A percentile compares a stretch with the other conserved stretches of the same genome.
phyloP scores from a whole-genome alignment of 495 filamentous ascomycete genomes.

The Lophiostoma macrostomum region DNA sequence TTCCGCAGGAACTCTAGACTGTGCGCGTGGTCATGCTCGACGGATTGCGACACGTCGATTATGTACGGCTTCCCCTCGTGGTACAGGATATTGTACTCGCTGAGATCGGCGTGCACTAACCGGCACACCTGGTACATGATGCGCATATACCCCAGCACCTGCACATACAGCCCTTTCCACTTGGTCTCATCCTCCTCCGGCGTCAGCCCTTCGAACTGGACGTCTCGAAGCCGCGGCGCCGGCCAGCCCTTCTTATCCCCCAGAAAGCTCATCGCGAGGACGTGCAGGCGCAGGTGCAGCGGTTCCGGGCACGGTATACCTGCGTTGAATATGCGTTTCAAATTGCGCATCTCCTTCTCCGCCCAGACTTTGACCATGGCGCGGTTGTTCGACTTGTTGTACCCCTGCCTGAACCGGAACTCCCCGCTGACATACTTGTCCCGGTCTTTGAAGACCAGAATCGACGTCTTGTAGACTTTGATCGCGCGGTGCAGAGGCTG shows the following conservation, averaged over 20 bases:
- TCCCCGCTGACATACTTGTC: conserved; percentile 93
- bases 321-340: conserved; percentile 75
- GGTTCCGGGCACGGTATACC: conserved; percentile 91
- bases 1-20: conserved; percentile 90
- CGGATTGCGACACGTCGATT: conserved; percentile 95
- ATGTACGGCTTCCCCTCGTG: conserved; percentile 79
- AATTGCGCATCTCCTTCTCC: conserved; percentile 95
- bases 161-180: conserved; percentile 75
- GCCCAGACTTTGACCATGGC: conserved; percentile 98
- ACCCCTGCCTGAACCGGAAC: conserved; percentile 75
- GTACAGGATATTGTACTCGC: conserved; percentile 95
- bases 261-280: conserved; percentile 89
- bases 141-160: conserved; percentile 84
- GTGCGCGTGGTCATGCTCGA: conserved; percentile 92
- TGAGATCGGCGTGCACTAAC: conserved; percentile 92
- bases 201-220: conserved; percentile 52
- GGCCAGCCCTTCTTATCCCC: conserved; percentile 83
- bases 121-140: conserved; percentile 85
- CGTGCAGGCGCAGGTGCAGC: conserved; percentile 79
- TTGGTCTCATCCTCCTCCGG: conserved; percentile 52
- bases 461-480: conserved; percentile 97
- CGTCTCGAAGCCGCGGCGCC: conserved; percentile 78
- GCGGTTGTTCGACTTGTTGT: conserved; percentile 86
- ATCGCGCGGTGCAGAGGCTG: conserved; percentile 68
- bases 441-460: conserved; percentile 94